phyloP scores from a whole-genome alignment of 352 stramenopile species.

The Phytophthora pluvialis region DNA sequence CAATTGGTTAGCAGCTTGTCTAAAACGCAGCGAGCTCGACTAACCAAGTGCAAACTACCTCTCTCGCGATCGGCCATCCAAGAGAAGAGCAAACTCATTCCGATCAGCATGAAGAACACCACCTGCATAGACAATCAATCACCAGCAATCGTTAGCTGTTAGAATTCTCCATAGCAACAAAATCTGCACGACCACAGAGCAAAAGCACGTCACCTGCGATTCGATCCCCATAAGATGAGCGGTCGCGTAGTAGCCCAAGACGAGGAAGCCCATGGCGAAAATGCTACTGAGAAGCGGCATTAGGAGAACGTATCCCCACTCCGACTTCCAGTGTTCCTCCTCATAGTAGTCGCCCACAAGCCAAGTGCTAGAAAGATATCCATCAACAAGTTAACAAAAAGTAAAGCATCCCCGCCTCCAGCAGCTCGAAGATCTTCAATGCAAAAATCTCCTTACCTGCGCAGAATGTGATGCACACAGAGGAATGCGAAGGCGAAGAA shows the following conservation, averaged over 20 bases:
- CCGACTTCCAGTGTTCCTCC: constrained; percentile 59
- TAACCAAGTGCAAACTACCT: constrained; percentile 26
- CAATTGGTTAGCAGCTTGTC: constrained; percentile 4
- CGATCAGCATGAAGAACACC: constrained; percentile 56
- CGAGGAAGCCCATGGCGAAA: constrained; percentile 61
- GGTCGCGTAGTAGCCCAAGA: constrained; percentile 72
- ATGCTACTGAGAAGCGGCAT: constrained; percentile 57
- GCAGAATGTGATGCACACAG: constrained; percentile 58
- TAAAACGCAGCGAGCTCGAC: background rate
- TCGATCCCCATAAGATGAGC: constrained; percentile 64
- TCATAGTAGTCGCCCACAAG: constrained; percentile 71
- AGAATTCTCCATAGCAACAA: background rate
- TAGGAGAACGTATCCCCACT: constrained; percentile 70
- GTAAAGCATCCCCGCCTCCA: background rate
- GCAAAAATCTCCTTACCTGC: constrained; percentile 42
- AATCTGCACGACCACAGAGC: background rate
- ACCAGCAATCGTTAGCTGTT: background rate
- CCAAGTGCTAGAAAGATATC: constrained; percentile 40
- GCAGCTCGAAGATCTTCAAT: background rate
- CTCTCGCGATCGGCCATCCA: constrained; percentile 79
- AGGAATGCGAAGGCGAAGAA: constrained; percentile 66
- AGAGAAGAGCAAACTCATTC: constrained; percentile 56
- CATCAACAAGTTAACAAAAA: constrained; percentile 6
- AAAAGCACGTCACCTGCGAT: constrained; percentile 37
- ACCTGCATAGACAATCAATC: constrained; percentile 39